These are phyloP conservation scores for Cutaneotrichosporon sp. DNA, from an alignment of 1,284 basidiomycete genomes.

Conservation along the genomic window DNA sequence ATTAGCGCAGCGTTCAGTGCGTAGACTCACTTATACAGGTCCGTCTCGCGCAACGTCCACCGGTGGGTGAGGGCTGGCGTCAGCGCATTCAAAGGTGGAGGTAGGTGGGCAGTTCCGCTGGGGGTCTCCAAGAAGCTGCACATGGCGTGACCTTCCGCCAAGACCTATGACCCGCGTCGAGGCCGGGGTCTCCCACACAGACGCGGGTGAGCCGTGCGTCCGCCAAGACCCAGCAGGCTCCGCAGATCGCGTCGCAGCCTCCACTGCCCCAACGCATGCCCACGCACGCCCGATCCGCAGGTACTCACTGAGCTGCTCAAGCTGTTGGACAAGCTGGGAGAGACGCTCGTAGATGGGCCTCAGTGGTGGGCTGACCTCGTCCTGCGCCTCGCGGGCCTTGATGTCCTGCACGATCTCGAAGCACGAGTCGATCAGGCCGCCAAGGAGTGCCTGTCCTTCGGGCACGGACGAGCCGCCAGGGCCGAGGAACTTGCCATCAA, in stretches of 20 bases:
- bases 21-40: slow-evolving; percentile 71
- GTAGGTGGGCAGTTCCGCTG: not conserved
- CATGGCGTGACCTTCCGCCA: not conserved
- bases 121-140: not conserved
- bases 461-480: slow-evolving; percentile 85
- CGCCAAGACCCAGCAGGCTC: too few relatives aligned
- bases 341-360: slow-evolving; percentile 95
- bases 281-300: too few relatives aligned
- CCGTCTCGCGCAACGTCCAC: slow-evolving; percentile 96
- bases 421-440: slow-evolving; percentile 89
- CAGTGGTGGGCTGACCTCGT: slow-evolving; percentile 80
- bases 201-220: not conserved
- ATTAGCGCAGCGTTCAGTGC: not conserved
- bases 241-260: not conserved
- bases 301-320: slow-evolving; percentile 48
- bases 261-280: not conserved
- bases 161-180: not conserved
- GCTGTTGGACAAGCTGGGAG: slow-evolving; percentile 68
- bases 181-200: not conserved
- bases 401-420: slow-evolving; percentile 98
- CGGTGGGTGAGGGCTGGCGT: slow-evolving; percentile 80
- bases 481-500: slow-evolving; percentile 94
- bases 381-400: slow-evolving; percentile 88
- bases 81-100: not conserved
- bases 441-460: slow-evolving; percentile 74